phyloP scores from a whole-genome alignment of 1,139 yeast species.

The Yamadazyma jaroonii region DNA sequence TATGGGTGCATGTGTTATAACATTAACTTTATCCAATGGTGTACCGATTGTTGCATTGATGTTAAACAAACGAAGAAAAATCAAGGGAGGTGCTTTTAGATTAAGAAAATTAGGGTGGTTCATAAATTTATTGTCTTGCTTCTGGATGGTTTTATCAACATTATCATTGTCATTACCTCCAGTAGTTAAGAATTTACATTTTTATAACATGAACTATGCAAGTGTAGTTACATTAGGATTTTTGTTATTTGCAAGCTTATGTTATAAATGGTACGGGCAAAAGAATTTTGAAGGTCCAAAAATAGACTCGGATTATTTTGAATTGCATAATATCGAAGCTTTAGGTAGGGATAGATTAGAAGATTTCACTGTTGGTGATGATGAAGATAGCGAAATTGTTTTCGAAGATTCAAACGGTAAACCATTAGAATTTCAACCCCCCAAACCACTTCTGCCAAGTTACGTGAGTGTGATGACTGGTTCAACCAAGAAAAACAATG shows the following conservation, averaged over 20 bases:
- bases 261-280: slow-evolving; percentile 61
- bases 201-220: slow-evolving; percentile 72
- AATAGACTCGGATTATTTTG: slow-evolving; percentile 51
- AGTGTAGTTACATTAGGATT: slow-evolving; percentile 55
- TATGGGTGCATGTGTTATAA: slow-evolving; percentile 81
- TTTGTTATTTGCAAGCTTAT: slow-evolving; percentile 43
- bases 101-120: slow-evolving; percentile 65
- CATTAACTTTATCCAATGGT: slow-evolving; percentile 73
- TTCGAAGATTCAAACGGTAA: slow-evolving; percentile 9
- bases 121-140: slow-evolving; percentile 56
- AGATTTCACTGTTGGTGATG: slow-evolving; percentile 11
- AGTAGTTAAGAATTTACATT: slow-evolving; percentile 56
- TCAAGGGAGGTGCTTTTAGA: slow-evolving; percentile 71
- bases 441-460: slow-evolving; percentile 12
- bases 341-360: slow-evolving; percentile 11
- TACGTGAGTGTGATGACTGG: slow-evolving; percentile 6
- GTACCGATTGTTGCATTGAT: slow-evolving; percentile 68
- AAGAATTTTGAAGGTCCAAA: slow-evolving; percentile 63
- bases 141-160: slow-evolving; percentile 61
- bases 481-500: slow-evolving; percentile 1
- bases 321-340: slow-evolving; percentile 30
- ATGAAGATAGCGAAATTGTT: slow-evolving; percentile 11
- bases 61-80: slow-evolving; percentile 57
- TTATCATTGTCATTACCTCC: slow-evolving; percentile 74
- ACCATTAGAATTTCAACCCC: slow-evolving; percentile 10